Percentiles rank a stretch among this genome's conserved stretches.
Conservation (phyloP, 2,329 filamentous ascomycete species). For the Ilyonectria destructans region DNA sequence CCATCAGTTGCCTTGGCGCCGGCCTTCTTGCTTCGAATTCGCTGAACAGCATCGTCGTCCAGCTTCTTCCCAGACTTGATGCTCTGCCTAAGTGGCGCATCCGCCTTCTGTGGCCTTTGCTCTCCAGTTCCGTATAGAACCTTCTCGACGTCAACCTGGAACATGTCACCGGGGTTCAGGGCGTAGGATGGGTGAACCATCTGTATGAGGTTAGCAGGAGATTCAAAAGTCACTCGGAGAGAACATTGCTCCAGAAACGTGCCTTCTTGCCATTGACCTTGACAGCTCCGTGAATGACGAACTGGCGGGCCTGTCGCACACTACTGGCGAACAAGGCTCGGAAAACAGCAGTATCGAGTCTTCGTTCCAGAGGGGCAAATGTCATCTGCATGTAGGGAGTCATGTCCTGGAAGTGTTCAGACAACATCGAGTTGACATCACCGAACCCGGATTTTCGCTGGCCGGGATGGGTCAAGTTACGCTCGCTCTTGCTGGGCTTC, state of each 20-base stretch:
- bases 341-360: constrained; percentile 95
- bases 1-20: constrained; percentile 37
- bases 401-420: constrained; percentile 58
- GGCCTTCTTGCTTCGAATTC: constrained; percentile 36
- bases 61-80: constrained; percentile 49
- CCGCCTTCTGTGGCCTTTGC: constrained; percentile 67
- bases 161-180: constrained; percentile 97
- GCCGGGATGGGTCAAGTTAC: constrained; percentile 42
- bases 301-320: constrained; percentile 92
- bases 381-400: constrained; percentile 98
- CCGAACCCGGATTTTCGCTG: constrained; percentile 48
- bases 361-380: constrained; percentile 90
- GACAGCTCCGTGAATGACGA: constrained; percentile 92
- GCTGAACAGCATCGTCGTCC: constrained; percentile 46
- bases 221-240: neutral
- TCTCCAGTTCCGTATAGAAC: constrained; percentile 91
- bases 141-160: constrained; percentile 91
- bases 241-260: constrained; percentile 42
- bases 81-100: constrained; percentile 46
- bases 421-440: constrained; percentile 54
- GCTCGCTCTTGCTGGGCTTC: constrained; percentile 35
- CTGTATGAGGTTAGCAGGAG: constrained; percentile 61
- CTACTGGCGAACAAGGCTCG: constrained; percentile 95
- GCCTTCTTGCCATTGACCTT: constrained; percentile 98
- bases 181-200: constrained; percentile 94